These are phyloP conservation scores for Claviceps humidiphila DNA, from an alignment of 2,329 filamentous ascomycete species.

Conservation along the genomic window DNA sequence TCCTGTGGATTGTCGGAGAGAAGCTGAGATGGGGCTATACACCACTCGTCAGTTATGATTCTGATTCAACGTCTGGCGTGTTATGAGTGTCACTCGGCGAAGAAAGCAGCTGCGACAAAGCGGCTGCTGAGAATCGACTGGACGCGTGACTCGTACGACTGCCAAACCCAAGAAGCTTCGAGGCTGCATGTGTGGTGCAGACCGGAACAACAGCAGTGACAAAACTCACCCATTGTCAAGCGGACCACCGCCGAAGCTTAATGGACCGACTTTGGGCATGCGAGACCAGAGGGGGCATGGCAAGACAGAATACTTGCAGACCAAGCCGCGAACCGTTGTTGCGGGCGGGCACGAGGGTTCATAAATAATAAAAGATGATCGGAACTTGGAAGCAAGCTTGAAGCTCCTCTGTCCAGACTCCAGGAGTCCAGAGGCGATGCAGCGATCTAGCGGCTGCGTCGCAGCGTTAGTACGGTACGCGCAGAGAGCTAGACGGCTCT, in stretches of 20 bases:
- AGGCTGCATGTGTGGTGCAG: background rate
- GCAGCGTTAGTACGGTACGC: too few relatives aligned
- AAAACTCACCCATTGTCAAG: slow-evolving; percentile 15
- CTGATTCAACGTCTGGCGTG: background rate
- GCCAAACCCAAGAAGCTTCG: background rate
- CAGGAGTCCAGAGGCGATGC: background rate
- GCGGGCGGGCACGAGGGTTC: background rate
- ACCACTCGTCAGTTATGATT: slow-evolving; percentile 3
- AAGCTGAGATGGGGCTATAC: slow-evolving; percentile 44
- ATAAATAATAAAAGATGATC: background rate
- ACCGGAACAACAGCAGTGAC: background rate
- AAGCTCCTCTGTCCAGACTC: background rate
- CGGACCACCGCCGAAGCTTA: slow-evolving; percentile 12
- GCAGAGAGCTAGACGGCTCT: too few relatives aligned
- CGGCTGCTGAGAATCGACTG: background rate
- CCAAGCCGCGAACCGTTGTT: background rate
- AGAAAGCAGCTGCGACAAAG: background rate
- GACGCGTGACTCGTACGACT: background rate
- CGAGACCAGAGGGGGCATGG: slow-evolving; percentile 7
- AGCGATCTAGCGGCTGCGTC: too few relatives aligned
- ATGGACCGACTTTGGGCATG: slow-evolving; percentile 9
- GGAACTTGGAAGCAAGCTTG: background rate
- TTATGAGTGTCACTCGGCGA: slow-evolving; percentile 1
- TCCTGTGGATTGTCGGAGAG: slow-evolving; percentile 42
- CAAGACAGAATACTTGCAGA: background rate